Evolutionary conservation across 2,329 filamentous ascomycete genomes (phyloP).

Genomic region (Trichoderma sp.): DNA sequence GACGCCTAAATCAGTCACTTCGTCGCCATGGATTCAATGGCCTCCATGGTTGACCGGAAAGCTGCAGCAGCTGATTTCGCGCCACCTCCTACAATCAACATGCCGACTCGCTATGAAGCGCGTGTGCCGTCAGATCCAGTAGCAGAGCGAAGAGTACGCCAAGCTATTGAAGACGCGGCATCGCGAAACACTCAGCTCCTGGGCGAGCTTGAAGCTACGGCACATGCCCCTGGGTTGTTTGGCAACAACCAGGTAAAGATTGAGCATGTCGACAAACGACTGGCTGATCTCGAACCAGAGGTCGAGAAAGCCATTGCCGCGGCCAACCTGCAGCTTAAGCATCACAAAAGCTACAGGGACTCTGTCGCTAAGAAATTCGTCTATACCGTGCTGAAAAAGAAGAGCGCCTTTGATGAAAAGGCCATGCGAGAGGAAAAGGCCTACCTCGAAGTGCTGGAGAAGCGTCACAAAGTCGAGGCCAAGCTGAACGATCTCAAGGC

Average conservation of each 20-base stretch:
- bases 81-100: not conserved
- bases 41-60: not conserved
- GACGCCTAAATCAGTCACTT: not conserved
- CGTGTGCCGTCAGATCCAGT: not conserved
- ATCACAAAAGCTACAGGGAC: slow-evolving; percentile 15
- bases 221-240: slow-evolving; percentile 1
- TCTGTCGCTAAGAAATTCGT: slow-evolving; percentile 14
- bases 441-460: slow-evolving; percentile 12
- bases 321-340: slow-evolving; percentile 12
- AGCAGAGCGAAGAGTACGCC: slow-evolving; percentile 11
- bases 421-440: slow-evolving; percentile 8
- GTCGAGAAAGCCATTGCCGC: slow-evolving; percentile 7
- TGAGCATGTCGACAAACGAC: slow-evolving; percentile 13
- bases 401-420: slow-evolving; percentile 6
- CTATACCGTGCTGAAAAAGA: slow-evolving; percentile 17
- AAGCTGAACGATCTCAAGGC: slow-evolving; percentile 9
- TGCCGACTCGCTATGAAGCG: not conserved
- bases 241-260: slow-evolving; percentile 13
- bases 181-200: slow-evolving; percentile 15
- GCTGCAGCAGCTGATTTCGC: not conserved
- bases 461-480: slow-evolving; percentile 11
- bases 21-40: not conserved
- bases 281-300: slow-evolving; percentile 13
- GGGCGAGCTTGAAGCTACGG: slow-evolving; percentile 8
- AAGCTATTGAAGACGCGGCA: slow-evolving; percentile 30